These are phyloP conservation scores for Neonectria coccinea DNA, from an alignment of 2,329 filamentous ascomycete genomes.

Conservation along the genomic window DNA sequence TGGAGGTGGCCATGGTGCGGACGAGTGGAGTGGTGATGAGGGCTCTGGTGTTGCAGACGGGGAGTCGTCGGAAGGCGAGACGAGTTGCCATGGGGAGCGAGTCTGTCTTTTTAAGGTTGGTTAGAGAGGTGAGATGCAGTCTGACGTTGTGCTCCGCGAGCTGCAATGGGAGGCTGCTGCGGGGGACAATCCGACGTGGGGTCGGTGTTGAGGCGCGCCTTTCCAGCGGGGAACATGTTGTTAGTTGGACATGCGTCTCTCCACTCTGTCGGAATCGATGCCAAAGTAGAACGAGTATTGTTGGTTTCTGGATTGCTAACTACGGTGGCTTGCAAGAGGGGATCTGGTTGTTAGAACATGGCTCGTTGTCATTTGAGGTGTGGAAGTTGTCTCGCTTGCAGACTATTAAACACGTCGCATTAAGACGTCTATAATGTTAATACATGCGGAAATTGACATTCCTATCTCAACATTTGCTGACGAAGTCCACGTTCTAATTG, in stretches of 20 bases:
- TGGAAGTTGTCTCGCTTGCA: too few relatives aligned
- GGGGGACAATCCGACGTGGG: constrained; percentile 2
- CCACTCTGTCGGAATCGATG: not conserved
- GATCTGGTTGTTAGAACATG: too few relatives aligned
- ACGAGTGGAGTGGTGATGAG: constrained; percentile 12
- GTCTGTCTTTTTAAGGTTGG: not conserved
- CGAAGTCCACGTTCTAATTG: not conserved
- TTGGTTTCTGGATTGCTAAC: not conserved
- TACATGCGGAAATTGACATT: not conserved
- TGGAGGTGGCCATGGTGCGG: constrained; percentile 46
- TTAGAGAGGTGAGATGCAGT: not conserved
- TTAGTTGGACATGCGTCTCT: not conserved
- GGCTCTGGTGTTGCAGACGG: constrained; percentile 19
- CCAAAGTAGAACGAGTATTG: not conserved
- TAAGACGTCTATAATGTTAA: too few relatives aligned
- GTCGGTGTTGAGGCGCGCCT: constrained; percentile 13
- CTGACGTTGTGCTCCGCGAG: not conserved
- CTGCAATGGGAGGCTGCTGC: not conserved
- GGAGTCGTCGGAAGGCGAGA: constrained; percentile 24
- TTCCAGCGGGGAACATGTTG: constrained; percentile 9
- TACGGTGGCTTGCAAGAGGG: not conserved
- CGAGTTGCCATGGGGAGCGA: constrained; percentile 7
- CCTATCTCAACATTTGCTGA: too few relatives aligned
- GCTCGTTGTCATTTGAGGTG: too few relatives aligned
- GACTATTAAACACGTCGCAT: too few relatives aligned